phyloP scores from a whole-genome alignment of 108 stramenopile genomes.

The Cyclostephanos invisitatus region DNA sequence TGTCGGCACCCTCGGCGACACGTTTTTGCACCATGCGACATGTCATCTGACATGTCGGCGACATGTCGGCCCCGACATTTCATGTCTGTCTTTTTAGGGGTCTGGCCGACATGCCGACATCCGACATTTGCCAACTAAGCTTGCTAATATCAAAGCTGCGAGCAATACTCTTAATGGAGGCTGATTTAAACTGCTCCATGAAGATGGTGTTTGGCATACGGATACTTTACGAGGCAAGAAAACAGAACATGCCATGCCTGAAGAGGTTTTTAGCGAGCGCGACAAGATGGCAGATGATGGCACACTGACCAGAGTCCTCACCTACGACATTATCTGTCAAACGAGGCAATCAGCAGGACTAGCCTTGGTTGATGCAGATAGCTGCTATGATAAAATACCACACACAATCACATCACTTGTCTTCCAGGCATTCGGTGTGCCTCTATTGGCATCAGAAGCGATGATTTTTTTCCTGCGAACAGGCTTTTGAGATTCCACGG shows the following conservation, averaged over 20 bases:
- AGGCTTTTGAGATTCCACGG: background rate
- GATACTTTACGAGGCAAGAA: constrained; percentile 8
- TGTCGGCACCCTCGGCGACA: no score
- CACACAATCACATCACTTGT: constrained; percentile 1
- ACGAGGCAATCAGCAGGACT: background rate
- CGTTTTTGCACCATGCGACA: no score
- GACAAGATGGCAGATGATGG: constrained; percentile 16
- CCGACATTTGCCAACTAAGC: no score
- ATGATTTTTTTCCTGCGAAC: constrained; percentile 11
- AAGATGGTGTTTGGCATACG: constrained; percentile 17
- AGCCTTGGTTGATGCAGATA: constrained; percentile 17
- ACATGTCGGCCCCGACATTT: no score
- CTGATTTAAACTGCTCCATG: constrained; percentile 13
- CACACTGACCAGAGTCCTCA: background rate
- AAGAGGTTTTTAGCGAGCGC: constrained; percentile 25
- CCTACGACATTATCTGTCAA: constrained; percentile 2
- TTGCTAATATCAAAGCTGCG: background rate
- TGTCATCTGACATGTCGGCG: no score
- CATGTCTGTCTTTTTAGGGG: no score
- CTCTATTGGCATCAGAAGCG: background rate
- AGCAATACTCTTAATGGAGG: constrained; percentile 12
- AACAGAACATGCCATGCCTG: constrained; percentile 17
- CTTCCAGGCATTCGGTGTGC: background rate
- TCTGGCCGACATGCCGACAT: no score
- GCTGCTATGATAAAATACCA: background rate